Conservation (phyloP, 805 yeast genomes). For the Teunomyces panamensis region DNA sequence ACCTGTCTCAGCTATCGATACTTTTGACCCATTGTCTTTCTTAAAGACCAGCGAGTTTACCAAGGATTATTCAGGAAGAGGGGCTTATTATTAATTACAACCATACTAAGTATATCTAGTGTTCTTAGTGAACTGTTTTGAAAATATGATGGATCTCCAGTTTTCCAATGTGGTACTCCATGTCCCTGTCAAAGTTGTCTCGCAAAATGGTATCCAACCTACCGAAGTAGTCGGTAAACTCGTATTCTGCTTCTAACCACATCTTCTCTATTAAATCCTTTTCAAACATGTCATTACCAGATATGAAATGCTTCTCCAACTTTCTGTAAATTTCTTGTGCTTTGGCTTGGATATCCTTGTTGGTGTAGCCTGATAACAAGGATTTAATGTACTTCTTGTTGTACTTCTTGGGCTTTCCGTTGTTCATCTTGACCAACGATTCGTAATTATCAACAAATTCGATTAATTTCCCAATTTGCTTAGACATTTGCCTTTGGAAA, state of each 20-base stretch:
- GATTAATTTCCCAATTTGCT: slow-evolving; percentile 64
- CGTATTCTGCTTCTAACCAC: slow-evolving; percentile 69
- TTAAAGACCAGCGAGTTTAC: not conserved
- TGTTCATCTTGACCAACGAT: slow-evolving; percentile 45
- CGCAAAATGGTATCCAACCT: slow-evolving; percentile 55
- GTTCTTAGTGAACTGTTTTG: slow-evolving; percentile 18
- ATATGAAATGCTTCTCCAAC: slow-evolving; percentile 53
- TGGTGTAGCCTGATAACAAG: slow-evolving; percentile 54
- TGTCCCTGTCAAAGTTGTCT: slow-evolving; percentile 50
- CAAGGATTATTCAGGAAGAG: slow-evolving; percentile 6
- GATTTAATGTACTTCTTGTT: slow-evolving; percentile 57
- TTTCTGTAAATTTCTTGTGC: slow-evolving; percentile 54
- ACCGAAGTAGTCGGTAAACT: slow-evolving; percentile 53
- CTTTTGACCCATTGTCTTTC: slow-evolving; percentile 20
- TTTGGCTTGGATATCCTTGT: slow-evolving; percentile 53
- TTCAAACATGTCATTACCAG: slow-evolving; percentile 43
- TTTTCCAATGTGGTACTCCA: slow-evolving; percentile 48
- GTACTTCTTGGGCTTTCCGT: slow-evolving; percentile 61
- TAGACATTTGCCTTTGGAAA: slow-evolving; percentile 31
- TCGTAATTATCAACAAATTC: slow-evolving; percentile 66
- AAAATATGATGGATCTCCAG: slow-evolving; percentile 59
- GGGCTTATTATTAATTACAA: slow-evolving; percentile 8
- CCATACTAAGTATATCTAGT: not conserved
- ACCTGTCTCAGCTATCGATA: slow-evolving; percentile 27
- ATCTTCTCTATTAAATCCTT: slow-evolving; percentile 56